Evolutionary conservation across 768 basidiomycete species (phyloP).

Genomic region (Auricularia sp.): DNA sequence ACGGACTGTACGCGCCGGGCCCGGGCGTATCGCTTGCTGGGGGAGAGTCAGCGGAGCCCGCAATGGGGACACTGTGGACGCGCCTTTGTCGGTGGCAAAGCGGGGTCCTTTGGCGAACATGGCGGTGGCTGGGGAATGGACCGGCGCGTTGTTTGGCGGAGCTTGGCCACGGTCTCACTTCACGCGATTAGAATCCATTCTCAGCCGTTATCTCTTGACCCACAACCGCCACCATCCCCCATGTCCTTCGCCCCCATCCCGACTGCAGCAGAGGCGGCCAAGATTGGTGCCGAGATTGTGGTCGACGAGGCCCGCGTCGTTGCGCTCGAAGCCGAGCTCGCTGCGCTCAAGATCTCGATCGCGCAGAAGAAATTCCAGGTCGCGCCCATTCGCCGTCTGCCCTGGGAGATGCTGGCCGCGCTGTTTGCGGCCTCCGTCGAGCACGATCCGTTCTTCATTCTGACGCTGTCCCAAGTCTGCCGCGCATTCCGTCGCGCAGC

Average conservation of each 20-base stretch:
- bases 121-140: neutral
- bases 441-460: neutral
- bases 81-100: slow-evolving; percentile 34
- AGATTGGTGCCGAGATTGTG: neutral
- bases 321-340: neutral
- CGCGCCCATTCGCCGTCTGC: neutral
- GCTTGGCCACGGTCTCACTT: too few species aligned
- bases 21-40: slow-evolving; percentile 44
- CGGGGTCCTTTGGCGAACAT: slow-evolving; percentile 44
- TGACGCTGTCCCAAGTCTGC: neutral
- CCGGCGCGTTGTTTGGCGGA: neutral
- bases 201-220: neutral
- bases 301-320: neutral
- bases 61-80: slow-evolving; percentile 3
- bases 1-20: slow-evolving; percentile 38
- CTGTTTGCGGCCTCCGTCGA: neutral
- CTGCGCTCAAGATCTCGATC: neutral
- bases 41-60: slow-evolving; percentile 4
- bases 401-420: neutral
- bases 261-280: neutral
- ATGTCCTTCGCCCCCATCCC: neutral
- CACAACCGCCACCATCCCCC: neutral
- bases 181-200: neutral
- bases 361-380: neutral
- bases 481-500: neutral